These are phyloP conservation scores for Dysphania ambrosioides DNA, from an alignment of 148 eudicot genomes.

Conservation along the genomic window DNA sequence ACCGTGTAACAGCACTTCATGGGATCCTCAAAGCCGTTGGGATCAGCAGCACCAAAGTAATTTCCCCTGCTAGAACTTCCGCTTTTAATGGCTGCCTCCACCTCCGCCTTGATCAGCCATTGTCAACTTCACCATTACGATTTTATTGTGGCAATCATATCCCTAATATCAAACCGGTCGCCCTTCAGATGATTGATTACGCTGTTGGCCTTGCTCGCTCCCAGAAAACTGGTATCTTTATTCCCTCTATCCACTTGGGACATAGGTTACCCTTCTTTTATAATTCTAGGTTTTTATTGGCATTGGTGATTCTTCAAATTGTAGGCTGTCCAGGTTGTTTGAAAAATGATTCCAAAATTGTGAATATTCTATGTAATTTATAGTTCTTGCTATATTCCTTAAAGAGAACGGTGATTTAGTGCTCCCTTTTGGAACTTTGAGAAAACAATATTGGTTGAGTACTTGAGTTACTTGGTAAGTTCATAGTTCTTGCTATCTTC, in stretches of 20 bases:
- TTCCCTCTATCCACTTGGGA: not conserved
- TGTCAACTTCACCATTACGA: slow-evolving; percentile 20
- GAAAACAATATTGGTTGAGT: not conserved
- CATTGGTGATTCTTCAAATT: not conserved
- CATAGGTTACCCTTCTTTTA: not conserved
- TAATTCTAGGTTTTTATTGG: not conserved
- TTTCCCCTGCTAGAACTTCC: slow-evolving; percentile 1
- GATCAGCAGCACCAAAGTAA: not conserved
- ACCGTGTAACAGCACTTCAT: not conserved
- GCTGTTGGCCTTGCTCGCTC: slow-evolving; percentile 67
- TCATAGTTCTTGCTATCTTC: not conserved
- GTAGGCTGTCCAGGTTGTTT: not conserved
- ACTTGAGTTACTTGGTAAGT: too few species aligned
- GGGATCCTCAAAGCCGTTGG: not conserved
- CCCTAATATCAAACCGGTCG: slow-evolving; percentile 49
- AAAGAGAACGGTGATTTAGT: not conserved
- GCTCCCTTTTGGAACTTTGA: not conserved
- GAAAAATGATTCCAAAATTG: not conserved
- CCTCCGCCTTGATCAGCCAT: slow-evolving; percentile 1
- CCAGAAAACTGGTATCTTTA: slow-evolving; percentile 57
- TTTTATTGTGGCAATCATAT: slow-evolving; percentile 30
- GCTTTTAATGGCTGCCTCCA: slow-evolving; percentile 4
- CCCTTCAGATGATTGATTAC: slow-evolving; percentile 74
- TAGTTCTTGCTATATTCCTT: not conserved
- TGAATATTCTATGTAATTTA: not conserved